Conservation (phyloP, 2,329 filamentous ascomycete species). For the Xylaria multiplex region DNA sequence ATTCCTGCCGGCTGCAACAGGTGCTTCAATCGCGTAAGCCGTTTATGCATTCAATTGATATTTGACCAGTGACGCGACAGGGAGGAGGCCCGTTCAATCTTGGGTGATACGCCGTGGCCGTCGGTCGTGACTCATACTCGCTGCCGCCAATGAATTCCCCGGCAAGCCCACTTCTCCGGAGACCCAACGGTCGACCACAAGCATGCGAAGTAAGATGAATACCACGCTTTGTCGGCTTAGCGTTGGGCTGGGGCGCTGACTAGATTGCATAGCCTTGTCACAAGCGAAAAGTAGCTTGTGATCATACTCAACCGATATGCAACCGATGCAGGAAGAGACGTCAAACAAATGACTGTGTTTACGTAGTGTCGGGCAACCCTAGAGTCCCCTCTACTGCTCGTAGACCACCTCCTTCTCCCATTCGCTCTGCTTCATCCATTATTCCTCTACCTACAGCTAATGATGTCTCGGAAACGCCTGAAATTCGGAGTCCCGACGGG, state of each 20-base stretch:
- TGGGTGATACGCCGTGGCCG: not conserved
- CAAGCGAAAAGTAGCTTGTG: constrained; percentile 56
- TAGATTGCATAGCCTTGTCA: constrained; percentile 53
- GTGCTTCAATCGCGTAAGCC: constrained; percentile 2
- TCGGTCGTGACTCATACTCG: constrained; percentile 31
- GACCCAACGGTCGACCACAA: constrained; percentile 46
- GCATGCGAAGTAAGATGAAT: constrained; percentile 46
- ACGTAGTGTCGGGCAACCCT: constrained; percentile 42
- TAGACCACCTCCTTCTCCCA: constrained; percentile 27
- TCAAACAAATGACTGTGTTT: constrained; percentile 50
- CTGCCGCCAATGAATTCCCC: constrained; percentile 26
- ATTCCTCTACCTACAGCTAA: not conserved
- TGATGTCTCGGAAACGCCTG: constrained; percentile 14
- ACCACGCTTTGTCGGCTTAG: constrained; percentile 18
- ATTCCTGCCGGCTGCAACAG: constrained; percentile 2
- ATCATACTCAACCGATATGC: constrained; percentile 55
- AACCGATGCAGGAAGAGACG: constrained; percentile 52
- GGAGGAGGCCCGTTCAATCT: not conserved
- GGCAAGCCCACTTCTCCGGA: constrained; percentile 42
- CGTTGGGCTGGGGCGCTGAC: constrained; percentile 31
- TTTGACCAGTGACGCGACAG: not conserved
- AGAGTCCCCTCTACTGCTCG: constrained; percentile 9
- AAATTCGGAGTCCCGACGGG: constrained; percentile 34
- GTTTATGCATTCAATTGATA: not conserved
- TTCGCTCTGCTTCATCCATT: constrained; percentile 14